Base-by-base conservation (phyloP, 2,329 filamentous ascomycete genomes). In the Aspergillus sp. region DNA sequence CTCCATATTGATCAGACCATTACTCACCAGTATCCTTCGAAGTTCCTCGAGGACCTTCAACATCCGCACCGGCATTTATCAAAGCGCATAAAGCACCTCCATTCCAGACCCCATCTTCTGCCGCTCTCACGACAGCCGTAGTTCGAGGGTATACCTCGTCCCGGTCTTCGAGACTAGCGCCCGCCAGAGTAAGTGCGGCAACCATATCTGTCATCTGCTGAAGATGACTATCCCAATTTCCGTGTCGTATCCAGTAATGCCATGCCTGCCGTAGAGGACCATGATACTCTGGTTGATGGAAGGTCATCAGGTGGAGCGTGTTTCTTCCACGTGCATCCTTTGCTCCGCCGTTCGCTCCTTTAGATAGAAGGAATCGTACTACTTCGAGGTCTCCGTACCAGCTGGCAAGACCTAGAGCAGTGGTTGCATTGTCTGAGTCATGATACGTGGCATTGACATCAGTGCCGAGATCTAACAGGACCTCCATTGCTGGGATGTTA, bases 231-330 rank as follows among this genome's bases (percentile, higher is more conserved):
- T 69, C 59, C 68, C 68, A 72, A 25, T 48, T 51, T 1, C 70
- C 69, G 47, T 72, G 70, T 6, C 69, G 69, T n/a, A 71, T 65
- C 70, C 70, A 72, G 59, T 69, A 71, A 51, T 72, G 65, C 70
- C 70, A 72, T n/a, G 65, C 56, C 61, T 68, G 64, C 7, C 62
- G 59, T 13, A 71, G 36, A 25, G 65, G 65, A 6, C 70, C 69
- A 66, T 71, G 68, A 53, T 63, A 55, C 25, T 69, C 68, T 17
- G 67, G 67, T 2, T 66, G 57, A 52, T 66, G 66, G 32, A 65
- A 63, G 1, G 66, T 65, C 53, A 72, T 65, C 25, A 50, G 52
- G 49, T 72, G 68, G n/a, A 72, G 60, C 6, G 59, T 57, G 47
- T 72, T 72, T 43, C 69, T 59, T 17, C 63, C 64, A 45, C 59